Base-by-base conservation (phyloP, 805 yeast species). In the Hanseniaspora occidentalis region DNA sequence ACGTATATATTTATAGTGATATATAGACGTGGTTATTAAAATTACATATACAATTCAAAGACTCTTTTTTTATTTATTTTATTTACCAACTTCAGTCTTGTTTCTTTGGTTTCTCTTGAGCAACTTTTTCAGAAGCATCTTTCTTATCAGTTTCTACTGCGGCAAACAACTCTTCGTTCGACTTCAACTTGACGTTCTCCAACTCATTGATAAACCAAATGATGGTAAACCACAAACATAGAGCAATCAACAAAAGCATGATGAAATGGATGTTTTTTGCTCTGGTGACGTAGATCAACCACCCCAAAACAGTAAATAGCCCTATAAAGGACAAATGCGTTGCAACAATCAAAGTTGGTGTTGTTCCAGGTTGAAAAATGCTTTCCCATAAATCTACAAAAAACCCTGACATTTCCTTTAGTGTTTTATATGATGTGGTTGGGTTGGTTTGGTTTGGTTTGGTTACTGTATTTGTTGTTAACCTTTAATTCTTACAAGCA, bases 281-380 rank as follows among this genome's bases (percentile, higher is more conserved):
- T 21, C 75, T 65, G 24, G 83, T 75, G 37, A 76, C 56, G 48
- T 69, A 73, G 23, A 79, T 69, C 62, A 89, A 70, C 43, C 68
- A 62, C 1, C 64, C 45, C 45, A 89, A 66, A 1, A 83, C 69
- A 4, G 72, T 36, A 10, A 77, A 64, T 42, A 92, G 67, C 9
- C 80, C 67, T 1, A 71, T 64, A 52, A 92, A 92, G 2, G 96
- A 81, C 2, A 65, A 70, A 56, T 92, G 96, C 0, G 96, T 89
- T 2, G 97, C 96, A 29, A 70, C 67, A n/a, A 86, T 68, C 39
- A 92, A 69, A 1, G 94, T 85, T 1, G 96, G 96, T 1, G 92
- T 74, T 1, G 95, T 75, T 1, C 98, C 98, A 5, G 97, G 96
- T 14, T 84, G 78, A 61, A 89, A 84, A 21, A 92, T 75, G 11